Evolutionary conservation across 225 moss, liverwort and hornwort genomes (phyloP).

Genomic region (Bryoerythrophyllum caledonicum): DNA sequence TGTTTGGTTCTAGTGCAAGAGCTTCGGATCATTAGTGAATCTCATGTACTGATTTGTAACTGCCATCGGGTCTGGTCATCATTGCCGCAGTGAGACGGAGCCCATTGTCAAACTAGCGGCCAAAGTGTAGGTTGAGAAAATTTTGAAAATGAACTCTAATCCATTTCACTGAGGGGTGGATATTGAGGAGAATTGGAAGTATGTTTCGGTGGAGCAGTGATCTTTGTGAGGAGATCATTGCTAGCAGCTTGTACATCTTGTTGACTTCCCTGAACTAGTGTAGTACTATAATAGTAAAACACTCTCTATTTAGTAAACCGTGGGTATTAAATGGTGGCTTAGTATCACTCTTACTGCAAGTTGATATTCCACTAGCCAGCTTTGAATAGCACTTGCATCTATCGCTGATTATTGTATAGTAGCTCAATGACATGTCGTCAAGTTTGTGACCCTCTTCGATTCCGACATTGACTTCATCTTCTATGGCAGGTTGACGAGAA

Average conservation of each 20-base stretch:
- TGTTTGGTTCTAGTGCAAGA: neutral
- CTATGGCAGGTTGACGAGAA: conserved; percentile 85
- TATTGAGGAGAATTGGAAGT: too few relatives aligned
- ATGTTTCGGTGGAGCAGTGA: too few relatives aligned
- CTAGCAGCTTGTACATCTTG: too few relatives aligned
- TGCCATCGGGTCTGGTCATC: conserved; percentile 14
- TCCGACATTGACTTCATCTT: neutral
- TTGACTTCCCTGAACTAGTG: too few relatives aligned
- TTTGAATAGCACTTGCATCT: neutral
- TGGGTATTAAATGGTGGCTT: neutral
- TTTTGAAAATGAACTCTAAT: too few relatives aligned
- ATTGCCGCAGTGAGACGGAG: neutral
- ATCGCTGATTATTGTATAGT: neutral
- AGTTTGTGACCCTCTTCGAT: neutral
- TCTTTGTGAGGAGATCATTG: too few relatives aligned
- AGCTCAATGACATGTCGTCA: neutral
- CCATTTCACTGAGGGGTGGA: too few relatives aligned
- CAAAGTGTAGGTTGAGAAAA: conserved; percentile 2
- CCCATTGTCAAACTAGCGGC: neutral
- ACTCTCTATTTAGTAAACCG: neutral
- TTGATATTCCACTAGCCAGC: neutral
- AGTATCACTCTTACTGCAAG: conserved; percentile 7
- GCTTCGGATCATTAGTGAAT: conserved; percentile 16
- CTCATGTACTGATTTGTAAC: conserved; percentile 8
- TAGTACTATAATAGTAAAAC: neutral